Evolutionary conservation across 495 filamentous ascomycete species (phyloP).

Genomic region (Cudoniella acicularis): DNA sequence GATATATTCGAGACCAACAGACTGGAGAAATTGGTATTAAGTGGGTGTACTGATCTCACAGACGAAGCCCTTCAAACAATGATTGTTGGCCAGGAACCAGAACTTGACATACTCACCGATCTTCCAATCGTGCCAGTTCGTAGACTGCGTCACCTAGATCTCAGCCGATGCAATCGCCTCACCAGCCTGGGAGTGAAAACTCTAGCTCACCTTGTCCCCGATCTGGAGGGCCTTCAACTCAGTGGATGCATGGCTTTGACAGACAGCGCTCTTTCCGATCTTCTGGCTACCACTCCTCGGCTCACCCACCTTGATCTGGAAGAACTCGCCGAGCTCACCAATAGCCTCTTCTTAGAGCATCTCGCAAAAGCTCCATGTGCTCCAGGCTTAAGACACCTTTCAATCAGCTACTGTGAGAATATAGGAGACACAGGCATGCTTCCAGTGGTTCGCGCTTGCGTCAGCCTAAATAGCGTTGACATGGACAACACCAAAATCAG

Average conservation of each 20-base stretch:
- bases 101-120: slow-evolving; percentile 73
- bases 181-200: slow-evolving; percentile 65
- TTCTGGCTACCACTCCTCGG: slow-evolving; percentile 69
- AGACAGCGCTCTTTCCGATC: slow-evolving; percentile 65
- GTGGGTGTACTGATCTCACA: slow-evolving; percentile 69
- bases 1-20: slow-evolving; percentile 75
- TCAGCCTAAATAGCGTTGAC: slow-evolving; percentile 63
- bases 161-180: slow-evolving; percentile 71
- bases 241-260: slow-evolving; percentile 66
- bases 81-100: slow-evolving; percentile 66
- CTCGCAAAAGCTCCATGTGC: slow-evolving; percentile 74
- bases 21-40: slow-evolving; percentile 73
- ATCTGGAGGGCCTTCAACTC: slow-evolving; percentile 77
- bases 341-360: slow-evolving; percentile 61
- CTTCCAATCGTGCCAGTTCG: slow-evolving; percentile 74
- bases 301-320: slow-evolving; percentile 90
- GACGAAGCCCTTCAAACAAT: slow-evolving; percentile 69
- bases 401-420: slow-evolving; percentile 84
- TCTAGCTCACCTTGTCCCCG: slow-evolving; percentile 70
- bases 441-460: slow-evolving; percentile 72
- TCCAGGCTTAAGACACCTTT: slow-evolving; percentile 68
- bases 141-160: slow-evolving; percentile 76
- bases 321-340: slow-evolving; percentile 74
- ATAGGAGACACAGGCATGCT: slow-evolving; percentile 84
- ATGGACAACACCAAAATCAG: slow-evolving; percentile 94